Base-by-base conservation (phyloP, 2,329 filamentous ascomycete genomes). In the Hypomyces perniciosus region DNA sequence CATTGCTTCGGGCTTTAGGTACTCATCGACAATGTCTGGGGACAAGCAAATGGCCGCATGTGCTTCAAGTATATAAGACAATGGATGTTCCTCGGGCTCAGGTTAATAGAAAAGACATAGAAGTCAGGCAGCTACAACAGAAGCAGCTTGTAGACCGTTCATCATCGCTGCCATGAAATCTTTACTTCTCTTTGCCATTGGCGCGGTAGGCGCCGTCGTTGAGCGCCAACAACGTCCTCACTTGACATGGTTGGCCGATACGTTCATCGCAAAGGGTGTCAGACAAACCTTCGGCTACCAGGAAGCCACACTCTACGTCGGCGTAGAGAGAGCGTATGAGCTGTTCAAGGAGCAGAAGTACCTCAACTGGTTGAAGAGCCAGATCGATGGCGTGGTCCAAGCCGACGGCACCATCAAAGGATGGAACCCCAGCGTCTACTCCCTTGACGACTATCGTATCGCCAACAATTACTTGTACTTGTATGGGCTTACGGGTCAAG, bases 391-490 rank as follows among this genome's bases (percentile, higher is more conserved):
- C n/a, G 63, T 79, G 7, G 71, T 81, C 3, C 57, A 67, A 1
- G 57, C 65, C 2, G 53, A 64, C 31, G 78, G 78, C 9, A 73
- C 70, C 4, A 65, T 79, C 50, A 62, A 64, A 10, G 65, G 67
- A 13, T 81, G 75, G 67, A 68, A 75, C 48, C 62, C 70, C 10
- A 63, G 63, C 2, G 20, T 20, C 20, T 75, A 79, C 65, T 77
- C 74, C 2, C 67, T 78, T 1, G 74, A 78, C 53, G 73, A 80
- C 52, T 72, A 80, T 53, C 74, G 78, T 5, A 68, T 80, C 31
- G 78, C 77, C 6, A 72, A 76, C 56, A 77, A 76, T 58, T 64
- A 78, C 35, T 65, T 81, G 1, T 75, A 68, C 55, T 72, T 77
- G 66, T 75, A 76, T 56, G 68, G 72, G 56, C 60, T 68, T 51